Evolutionary conservation across 257 asterid genomes (phyloP), one percentile per base, ranked within the genome.

Genomic region (Solanum sejunctum): DNA sequence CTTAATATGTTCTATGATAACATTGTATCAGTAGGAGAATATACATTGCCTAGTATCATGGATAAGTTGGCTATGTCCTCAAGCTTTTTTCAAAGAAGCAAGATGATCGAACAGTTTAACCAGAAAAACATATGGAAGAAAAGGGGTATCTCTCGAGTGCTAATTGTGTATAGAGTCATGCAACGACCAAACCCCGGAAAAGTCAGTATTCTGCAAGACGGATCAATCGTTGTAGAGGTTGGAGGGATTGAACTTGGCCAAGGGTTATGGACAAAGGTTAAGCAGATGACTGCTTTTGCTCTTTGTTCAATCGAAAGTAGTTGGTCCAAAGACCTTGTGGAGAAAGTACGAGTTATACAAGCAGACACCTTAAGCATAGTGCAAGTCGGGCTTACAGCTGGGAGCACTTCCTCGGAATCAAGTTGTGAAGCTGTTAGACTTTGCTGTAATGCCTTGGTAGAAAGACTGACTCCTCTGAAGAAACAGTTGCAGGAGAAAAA

Each of bases 231-330:
- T 55, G 97, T 94, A 7, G 98, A 94, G 89, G 93, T 94, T 36
- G 98, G 97, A 77, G 98, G 98, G 54, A 89, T 93, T 71, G 98
- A 94, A 51, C 39, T 94, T 63, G 98, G 98, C 17, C 98, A 94
- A 86, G 98, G 98, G 88, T 90, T 94, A 39, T 92, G 92, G 93
- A 94, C 97, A 10, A 94, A 94, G 91, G 98, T 92, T 28, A 92
- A 86, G 83, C 95, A 94, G 85, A 91, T 88, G 75, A 84, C 96
- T 8, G 97, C 96, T 11, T 92, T 90, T 86, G 92, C 91, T 81
- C 91, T 94, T 36, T 72, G 97, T 88, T 85, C 64, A 55, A 83
- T 92, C 39, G 85, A 85, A 82, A 90, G 95, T 80, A 90, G 86
- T 84, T 93, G 91, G 52, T 86, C 86, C 2, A 85, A 91, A 83